Conservation (phyloP, 163 green algal species). For the Chloromonas sp. region DNA sequence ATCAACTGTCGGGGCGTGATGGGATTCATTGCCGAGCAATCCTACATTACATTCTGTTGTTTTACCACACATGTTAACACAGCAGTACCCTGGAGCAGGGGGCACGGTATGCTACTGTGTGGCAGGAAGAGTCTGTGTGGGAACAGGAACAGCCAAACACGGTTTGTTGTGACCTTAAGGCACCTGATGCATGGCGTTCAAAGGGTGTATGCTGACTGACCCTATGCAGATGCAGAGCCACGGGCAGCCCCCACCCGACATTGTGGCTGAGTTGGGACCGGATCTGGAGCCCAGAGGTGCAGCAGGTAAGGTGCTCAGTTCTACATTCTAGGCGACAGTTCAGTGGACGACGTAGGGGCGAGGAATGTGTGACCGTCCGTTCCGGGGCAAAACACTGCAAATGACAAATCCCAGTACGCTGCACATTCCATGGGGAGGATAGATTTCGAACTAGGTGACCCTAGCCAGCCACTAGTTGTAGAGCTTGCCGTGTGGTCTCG, state of each 20-base stretch:
- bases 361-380: no score
- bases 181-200: no score
- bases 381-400: background rate
- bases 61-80: no score
- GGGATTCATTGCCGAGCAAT: no score
- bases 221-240: conserved; percentile 73
- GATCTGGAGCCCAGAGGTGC: background rate
- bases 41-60: no score
- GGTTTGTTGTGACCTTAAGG: no score
- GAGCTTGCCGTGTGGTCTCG: no score
- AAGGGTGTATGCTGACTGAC: background rate
- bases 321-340: background rate
- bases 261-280: conserved; percentile 52
- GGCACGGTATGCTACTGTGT: no score
- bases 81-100: no score
- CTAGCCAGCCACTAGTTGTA: background rate
- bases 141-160: background rate
- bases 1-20: no score
- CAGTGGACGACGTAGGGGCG: background rate
- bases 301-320: background rate
- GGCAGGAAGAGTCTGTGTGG: background rate
- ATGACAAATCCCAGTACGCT: background rate
- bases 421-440: background rate
- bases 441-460: background rate
- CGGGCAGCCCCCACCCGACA: conserved; percentile 75